These are phyloP conservation scores for Collybia sordida DNA, from an alignment of 768 basidiomycete species.

Conservation along the genomic window DNA sequence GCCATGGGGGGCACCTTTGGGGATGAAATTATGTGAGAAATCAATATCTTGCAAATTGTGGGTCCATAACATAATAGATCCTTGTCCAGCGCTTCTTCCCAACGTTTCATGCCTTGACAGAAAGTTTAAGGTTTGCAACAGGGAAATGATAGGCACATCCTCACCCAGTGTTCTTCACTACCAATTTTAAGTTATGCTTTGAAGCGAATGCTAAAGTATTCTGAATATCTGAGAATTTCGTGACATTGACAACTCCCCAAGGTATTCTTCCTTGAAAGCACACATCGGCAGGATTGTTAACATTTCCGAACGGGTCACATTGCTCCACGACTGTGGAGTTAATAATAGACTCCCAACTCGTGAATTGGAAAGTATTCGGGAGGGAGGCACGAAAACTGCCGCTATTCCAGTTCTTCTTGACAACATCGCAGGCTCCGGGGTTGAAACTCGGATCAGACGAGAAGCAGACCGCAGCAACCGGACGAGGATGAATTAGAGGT, in stretches of 20 bases:
- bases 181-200: constrained; percentile 31
- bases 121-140: too few species aligned
- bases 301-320: too few species aligned
- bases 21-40: constrained; percentile 25
- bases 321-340: too few species aligned
- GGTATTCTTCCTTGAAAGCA: constrained; percentile 38
- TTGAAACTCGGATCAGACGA: neutral
- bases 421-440: neutral
- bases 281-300: too few species aligned
- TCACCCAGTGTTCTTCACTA: constrained; percentile 34
- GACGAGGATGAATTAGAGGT: neutral
- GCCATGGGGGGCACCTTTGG: constrained; percentile 25
- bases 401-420: neutral
- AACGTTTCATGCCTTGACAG: too few species aligned
- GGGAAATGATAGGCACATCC: neutral
- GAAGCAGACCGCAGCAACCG: neutral
- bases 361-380: neutral
- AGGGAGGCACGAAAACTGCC: neutral
- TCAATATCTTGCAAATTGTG: constrained; percentile 31
- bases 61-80: constrained; percentile 39
- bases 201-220: constrained; percentile 34
- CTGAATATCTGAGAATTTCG: constrained; percentile 35
- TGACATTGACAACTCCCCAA: constrained; percentile 36
- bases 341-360: too few species aligned
- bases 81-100: constrained; percentile 41